Evolutionary conservation across 1,284 basidiomycete species (phyloP).

Genomic region (Ustilago vetiveriae): DNA sequence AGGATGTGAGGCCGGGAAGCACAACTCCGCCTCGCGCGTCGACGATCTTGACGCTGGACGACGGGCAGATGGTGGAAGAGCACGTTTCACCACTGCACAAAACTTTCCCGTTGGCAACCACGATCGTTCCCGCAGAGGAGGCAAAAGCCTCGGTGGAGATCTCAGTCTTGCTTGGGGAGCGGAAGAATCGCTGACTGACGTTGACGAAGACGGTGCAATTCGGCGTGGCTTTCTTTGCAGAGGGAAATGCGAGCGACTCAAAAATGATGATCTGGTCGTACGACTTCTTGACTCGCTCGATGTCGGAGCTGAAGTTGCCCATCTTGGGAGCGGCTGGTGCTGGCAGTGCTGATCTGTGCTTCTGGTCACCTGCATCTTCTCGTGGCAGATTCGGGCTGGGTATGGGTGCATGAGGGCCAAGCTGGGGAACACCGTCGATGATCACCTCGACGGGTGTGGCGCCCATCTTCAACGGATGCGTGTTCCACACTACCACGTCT

Average conservation of each 20-base stretch:
- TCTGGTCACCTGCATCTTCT: background rate
- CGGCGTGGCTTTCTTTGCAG: constrained; percentile 6
- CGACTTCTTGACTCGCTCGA: constrained; percentile 33
- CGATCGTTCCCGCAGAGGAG: constrained; percentile 7
- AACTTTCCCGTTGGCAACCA: constrained; percentile 42
- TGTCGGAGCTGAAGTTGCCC: constrained; percentile 48
- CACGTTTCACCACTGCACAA: constrained; percentile 33
- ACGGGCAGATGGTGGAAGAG: constrained; percentile 3
- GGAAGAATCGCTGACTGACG: constrained; percentile 34
- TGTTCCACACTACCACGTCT: constrained; percentile 89
- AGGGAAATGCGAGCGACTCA: constrained; percentile 51
- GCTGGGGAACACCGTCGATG: constrained; percentile 73
- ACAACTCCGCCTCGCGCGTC: constrained; percentile 40
- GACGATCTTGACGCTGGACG: constrained; percentile 7
- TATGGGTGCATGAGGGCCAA: constrained; percentile 35
- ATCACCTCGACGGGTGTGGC: constrained; percentile 72
- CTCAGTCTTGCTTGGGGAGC: background rate
- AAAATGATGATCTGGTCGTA: constrained; percentile 41
- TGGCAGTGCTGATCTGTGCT: background rate
- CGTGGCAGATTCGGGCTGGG: constrained; percentile 15
- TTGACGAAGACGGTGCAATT: constrained; percentile 50
- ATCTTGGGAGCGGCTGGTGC: constrained; percentile 24
- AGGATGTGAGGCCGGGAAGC: constrained; percentile 51
- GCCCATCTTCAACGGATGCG: constrained; percentile 77
- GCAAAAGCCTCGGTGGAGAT: constrained; percentile 6